phyloP scores from a whole-genome alignment of 1,284 basidiomycete species.

The Pseudomicrostroma phylloplanum region DNA sequence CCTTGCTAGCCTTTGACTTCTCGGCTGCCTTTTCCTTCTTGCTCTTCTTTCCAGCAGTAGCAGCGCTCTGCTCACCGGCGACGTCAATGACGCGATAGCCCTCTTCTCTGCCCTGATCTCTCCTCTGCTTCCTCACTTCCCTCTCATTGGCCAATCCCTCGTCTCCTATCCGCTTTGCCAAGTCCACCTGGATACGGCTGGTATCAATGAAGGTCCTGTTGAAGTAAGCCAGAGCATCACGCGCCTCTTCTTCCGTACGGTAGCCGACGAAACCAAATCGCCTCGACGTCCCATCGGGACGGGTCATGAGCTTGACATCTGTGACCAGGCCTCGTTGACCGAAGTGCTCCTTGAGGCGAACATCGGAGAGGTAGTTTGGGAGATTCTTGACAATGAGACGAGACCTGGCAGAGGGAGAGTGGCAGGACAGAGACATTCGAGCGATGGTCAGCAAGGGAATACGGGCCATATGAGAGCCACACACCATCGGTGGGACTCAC shows the following conservation, averaged over 20 bases:
- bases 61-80: slow-evolving; percentile 7
- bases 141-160: slow-evolving; percentile 13
- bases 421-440: no score
- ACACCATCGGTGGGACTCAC: no score
- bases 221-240: slow-evolving; percentile 73
- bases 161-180: slow-evolving; percentile 59
- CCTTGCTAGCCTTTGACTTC: slow-evolving; percentile 20
- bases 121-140: slow-evolving; percentile 14
- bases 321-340: slow-evolving; percentile 60
- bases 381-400: slow-evolving; percentile 86
- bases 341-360: slow-evolving; percentile 66
- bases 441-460: no score
- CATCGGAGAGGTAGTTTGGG: slow-evolving; percentile 66
- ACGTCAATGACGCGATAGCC: slow-evolving; percentile 9
- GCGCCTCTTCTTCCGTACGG: slow-evolving; percentile 71
- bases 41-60: slow-evolving; percentile 5
- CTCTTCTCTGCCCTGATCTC: slow-evolving; percentile 13
- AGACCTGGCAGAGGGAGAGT: slow-evolving; percentile 55
- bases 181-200: slow-evolving; percentile 66
- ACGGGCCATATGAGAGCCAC: no score
- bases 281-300: slow-evolving; percentile 70
- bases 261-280: slow-evolving; percentile 90
- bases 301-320: slow-evolving; percentile 75
- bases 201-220: slow-evolving; percentile 63
- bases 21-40: slow-evolving; percentile 5